Base-by-base conservation (phyloP, 306 rosid genomes). In the Parietaria judaica region DNA sequence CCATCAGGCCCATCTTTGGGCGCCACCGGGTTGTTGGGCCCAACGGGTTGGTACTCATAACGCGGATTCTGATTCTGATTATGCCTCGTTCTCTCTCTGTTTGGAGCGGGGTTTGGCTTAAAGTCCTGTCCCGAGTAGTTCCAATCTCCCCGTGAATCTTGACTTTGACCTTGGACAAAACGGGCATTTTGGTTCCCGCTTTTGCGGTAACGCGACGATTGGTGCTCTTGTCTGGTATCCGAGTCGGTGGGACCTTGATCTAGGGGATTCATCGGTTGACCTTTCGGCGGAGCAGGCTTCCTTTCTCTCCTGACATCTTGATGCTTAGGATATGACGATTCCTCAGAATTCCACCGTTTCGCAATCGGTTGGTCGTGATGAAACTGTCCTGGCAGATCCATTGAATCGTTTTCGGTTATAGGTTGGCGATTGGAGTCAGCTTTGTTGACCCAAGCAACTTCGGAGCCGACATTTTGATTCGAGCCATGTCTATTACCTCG, bases 21-120 rank as follows among this genome's bases (percentile, higher is more conserved):
- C 67, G 78, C 80, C 39, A 77, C 95, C 2, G 67, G 66, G 72
- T 50, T 75, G 54, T 69, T 77, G 10, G 55, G 68, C 51, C 89
- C 89, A 41, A 94, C 89, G 69, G 95, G 88, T 58, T 88, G 95
- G 74, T 88, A 89, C 79, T 88, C 95, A 55, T 74, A 76, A 53
- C 83, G 96, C 11, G 55, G 38, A 74, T 76, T 72, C 17, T 79
- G 78, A 68, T 88, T 83, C 46, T 72, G 95, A 72, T 31, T 78
- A 23, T 23, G 78, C 70, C 89, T 83, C 46, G 74, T 95, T 74
- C 86, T 92, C 63, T 88, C 99, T 66, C 83, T 64, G 77, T 76
- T 76, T 36, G 69, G 54, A 67, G 85, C 62, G 14, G 67, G 84
- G 44, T 76, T 76, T 56, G 73, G 88, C 74, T 70, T 84, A 70